A percentile compares a stretch with the other conserved stretches of the same genome.
These are phyloP conservation scores for Teunomyces aglyptinius DNA, from an alignment of 805 yeast species.

Conservation along the genomic window DNA sequence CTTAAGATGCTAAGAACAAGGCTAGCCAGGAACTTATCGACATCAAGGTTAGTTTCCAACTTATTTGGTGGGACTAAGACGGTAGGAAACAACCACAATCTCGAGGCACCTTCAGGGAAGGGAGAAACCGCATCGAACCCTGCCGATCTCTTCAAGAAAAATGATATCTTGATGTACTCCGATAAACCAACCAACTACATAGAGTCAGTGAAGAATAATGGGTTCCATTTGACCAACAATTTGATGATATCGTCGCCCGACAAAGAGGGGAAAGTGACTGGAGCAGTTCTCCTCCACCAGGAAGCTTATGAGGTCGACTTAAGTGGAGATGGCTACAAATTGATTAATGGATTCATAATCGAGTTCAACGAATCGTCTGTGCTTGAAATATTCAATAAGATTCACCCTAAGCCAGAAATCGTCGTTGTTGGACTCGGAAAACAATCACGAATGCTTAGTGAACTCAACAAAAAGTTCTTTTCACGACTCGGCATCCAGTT, in stretches of 20 bases:
- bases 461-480: conserved; percentile 49
- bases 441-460: conserved; percentile 60
- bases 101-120: conserved; percentile 34
- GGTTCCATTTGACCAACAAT: conserved; percentile 58
- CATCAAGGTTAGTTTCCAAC: conserved; percentile 6
- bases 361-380: conserved; percentile 44
- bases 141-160: conserved; percentile 42
- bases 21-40: background rate
- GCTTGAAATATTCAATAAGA: conserved; percentile 47
- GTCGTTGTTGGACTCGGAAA: conserved; percentile 70
- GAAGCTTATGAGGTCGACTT: conserved; percentile 64
- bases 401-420: conserved; percentile 78
- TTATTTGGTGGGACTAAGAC: conserved; percentile 32
- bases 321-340: conserved; percentile 43
- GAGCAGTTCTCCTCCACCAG: conserved; percentile 50
- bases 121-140: conserved; percentile 42
- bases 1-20: background rate
- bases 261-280: conserved; percentile 37
- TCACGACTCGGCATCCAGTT: conserved; percentile 63
- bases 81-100: conserved; percentile 7
- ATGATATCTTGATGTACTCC: conserved; percentile 42
- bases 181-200: conserved; percentile 43
- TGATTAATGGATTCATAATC: conserved; percentile 50
- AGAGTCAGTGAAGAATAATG: conserved; percentile 47
- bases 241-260: conserved; percentile 46